Evolutionary conservation across 2,329 filamentous ascomycete species (phyloP).

Genomic region (Macrophomina tecta): DNA sequence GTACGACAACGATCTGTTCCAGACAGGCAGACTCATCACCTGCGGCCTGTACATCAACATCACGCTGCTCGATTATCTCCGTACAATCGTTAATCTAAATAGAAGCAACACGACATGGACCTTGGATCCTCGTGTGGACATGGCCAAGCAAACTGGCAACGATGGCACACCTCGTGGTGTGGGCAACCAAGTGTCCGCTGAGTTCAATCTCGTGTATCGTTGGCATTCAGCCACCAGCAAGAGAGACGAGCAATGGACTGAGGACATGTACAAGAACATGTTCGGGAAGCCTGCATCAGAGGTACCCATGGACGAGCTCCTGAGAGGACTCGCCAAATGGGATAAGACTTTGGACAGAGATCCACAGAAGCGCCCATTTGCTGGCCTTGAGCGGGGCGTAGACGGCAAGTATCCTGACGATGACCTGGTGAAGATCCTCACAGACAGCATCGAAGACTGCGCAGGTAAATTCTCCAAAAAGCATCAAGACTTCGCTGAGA

Average conservation of each 20-base stretch:
- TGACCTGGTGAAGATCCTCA: conserved; percentile 73
- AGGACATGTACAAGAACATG: conserved; percentile 50
- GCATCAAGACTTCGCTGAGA: neutral
- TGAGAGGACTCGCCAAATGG: conserved; percentile 67
- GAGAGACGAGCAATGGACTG: conserved; percentile 79
- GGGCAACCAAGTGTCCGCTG: conserved; percentile 81
- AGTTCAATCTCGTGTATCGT: conserved; percentile 86
- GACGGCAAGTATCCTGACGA: conserved; percentile 76
- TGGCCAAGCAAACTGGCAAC: conserved; percentile 62
- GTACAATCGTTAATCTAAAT: conserved; percentile 76
- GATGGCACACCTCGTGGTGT: conserved; percentile 70
- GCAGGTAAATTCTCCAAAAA: conserved; percentile 9
- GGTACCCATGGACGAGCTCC: conserved; percentile 64
- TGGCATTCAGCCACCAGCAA: conserved; percentile 81
- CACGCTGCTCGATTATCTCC: conserved; percentile 77
- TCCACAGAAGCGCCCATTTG: conserved; percentile 71
- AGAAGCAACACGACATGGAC: conserved; percentile 78
- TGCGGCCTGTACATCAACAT: conserved; percentile 65
- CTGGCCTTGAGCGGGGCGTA: conserved; percentile 65
- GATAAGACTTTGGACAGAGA: conserved; percentile 66
- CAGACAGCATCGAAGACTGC: conserved; percentile 69
- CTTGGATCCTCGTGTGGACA: conserved; percentile 74
- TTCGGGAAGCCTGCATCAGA: conserved; percentile 57
- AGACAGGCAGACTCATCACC: conserved; percentile 55
- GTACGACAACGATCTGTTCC: conserved; percentile 53